phyloP scores from a whole-genome alignment of 306 rosid species.

The Inga laurina region DNA sequence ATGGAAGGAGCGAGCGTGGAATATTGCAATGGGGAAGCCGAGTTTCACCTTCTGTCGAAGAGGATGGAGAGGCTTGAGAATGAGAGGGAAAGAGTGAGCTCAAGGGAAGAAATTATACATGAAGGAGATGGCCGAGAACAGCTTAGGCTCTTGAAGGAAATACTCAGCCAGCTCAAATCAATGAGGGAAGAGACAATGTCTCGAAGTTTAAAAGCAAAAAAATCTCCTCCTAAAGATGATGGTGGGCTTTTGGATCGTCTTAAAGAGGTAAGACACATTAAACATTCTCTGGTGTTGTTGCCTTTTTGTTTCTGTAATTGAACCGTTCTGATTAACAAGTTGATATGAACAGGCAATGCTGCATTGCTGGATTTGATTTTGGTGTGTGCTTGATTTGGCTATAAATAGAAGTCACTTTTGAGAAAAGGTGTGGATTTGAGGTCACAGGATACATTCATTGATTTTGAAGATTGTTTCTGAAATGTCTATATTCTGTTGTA shows the following conservation, averaged over 20 bases:
- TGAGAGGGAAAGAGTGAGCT: conserved; percentile 31
- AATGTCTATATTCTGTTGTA: conserved; percentile 24
- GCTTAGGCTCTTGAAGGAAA: conserved; percentile 68
- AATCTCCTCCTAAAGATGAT: conserved; percentile 43
- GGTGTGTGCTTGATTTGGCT: conserved; percentile 28
- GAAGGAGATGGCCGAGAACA: conserved; percentile 61
- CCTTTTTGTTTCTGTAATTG: background rate
- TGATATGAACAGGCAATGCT: conserved; percentile 84
- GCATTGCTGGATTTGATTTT: conserved; percentile 72
- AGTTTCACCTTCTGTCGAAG: conserved; percentile 46
- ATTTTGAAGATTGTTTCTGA: conserved; percentile 28
- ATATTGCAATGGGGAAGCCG: conserved; percentile 36
- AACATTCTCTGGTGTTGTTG: background rate
- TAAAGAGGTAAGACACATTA: conserved; percentile 56
- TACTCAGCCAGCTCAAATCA: conserved; percentile 54
- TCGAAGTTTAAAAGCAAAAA: conserved; percentile 43
- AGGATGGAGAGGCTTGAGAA: conserved; percentile 60
- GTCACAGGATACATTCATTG: conserved; percentile 19
- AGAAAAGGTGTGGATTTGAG: background rate
- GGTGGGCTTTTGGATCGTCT: conserved; percentile 41
- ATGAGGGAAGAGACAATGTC: conserved; percentile 54
- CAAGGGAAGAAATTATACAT: conserved; percentile 56
- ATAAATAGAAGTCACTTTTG: background rate
- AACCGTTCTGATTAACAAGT: background rate
- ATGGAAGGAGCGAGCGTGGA: conserved; percentile 36